Conservation (phyloP, 768 basidiomycete species). For the Trametes meyenii region DNA sequence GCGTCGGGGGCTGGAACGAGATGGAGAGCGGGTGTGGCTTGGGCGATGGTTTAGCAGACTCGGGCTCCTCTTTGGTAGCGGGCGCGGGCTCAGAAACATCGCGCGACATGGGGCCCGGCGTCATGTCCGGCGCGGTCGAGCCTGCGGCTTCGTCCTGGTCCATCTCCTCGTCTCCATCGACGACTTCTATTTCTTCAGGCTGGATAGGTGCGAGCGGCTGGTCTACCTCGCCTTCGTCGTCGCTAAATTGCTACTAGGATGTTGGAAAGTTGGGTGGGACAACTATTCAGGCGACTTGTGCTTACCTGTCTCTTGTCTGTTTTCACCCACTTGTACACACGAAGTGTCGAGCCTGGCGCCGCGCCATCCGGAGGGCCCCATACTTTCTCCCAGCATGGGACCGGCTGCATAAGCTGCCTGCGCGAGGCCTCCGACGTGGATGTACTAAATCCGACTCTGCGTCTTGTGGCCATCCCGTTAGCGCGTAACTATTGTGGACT, state of each 20-base stretch:
- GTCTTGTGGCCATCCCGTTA: conserved; percentile 63
- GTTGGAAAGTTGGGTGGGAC: neutral
- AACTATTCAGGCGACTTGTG: conserved; percentile 6
- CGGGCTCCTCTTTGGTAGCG: conserved; percentile 41
- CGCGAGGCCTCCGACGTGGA: conserved; percentile 81
- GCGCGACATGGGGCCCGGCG: conserved; percentile 32
- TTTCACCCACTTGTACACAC: conserved; percentile 77
- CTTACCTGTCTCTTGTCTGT: conserved; percentile 75
- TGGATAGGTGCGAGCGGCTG: conserved; percentile 82
- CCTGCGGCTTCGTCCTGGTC: conserved; percentile 62
- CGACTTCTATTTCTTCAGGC: conserved; percentile 72
- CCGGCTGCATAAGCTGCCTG: conserved; percentile 86
- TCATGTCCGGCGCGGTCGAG: conserved; percentile 45
- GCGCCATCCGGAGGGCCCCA: conserved; percentile 66
- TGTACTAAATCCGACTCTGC: conserved; percentile 75
- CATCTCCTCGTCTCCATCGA: conserved; percentile 76
- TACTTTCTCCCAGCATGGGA: conserved; percentile 83
- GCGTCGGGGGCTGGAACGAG: conserved; percentile 50
- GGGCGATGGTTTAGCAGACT: conserved; percentile 57
- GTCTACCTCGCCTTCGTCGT: conserved; percentile 79
- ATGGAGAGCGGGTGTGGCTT: conserved; percentile 66
- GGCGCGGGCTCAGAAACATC: conserved; percentile 41
- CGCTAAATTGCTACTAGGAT: conserved; percentile 75
- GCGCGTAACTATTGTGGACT: neutral
- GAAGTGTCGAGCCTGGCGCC: conserved; percentile 58